Evolutionary conservation across 75 land plant species (phyloP), one percentile per base, ranked within the genome.

Genomic region (Cryptomeria japonica): DNA sequence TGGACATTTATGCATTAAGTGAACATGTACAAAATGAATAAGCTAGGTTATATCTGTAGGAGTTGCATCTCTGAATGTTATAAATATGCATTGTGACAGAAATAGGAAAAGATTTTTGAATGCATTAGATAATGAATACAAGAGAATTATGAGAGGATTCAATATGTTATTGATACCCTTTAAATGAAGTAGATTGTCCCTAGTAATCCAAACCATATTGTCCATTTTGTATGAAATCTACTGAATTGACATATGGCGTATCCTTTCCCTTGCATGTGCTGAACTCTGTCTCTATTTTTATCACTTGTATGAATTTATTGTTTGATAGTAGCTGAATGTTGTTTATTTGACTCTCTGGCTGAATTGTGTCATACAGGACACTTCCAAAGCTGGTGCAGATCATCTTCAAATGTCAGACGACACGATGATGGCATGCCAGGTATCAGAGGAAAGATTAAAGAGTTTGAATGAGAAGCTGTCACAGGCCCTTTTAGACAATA

Each of bases 381-480:
- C 37, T 18, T 84, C 86, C 16, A 86, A 86, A 86, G 70, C 64
- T 76, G 90, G 77, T 86, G 80, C 90, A 34, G 90, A 80, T 89
- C 88, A 90, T 88, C 85, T 87, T 49, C 96, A 92, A 34, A 89
- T 93, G 64, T 86, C 93, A 37, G 94, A 93, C 37, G 92, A 89
- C 31, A 89, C 91, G 38, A 25, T 64, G 70, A 83, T 84, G 87
- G 88, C 72, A 87, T 86, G 87, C 84, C 87, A 88, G 80, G 68
- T 87, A 77, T 83, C 87, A 14, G 91, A 89, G 61, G 93, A 91
- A 41, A 90, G 37, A 85, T 87, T 92, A 73, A 91, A 91, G 88
- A 87, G 38, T 70, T 55, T 94, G 80, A 91, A 86, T 64, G 95
- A 93, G 86, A 96, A 89, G 70, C 90, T 97, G 77, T 91, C 98